Conservation (phyloP, 257 asterid genomes). For the Lavandula angustifolia region DNA sequence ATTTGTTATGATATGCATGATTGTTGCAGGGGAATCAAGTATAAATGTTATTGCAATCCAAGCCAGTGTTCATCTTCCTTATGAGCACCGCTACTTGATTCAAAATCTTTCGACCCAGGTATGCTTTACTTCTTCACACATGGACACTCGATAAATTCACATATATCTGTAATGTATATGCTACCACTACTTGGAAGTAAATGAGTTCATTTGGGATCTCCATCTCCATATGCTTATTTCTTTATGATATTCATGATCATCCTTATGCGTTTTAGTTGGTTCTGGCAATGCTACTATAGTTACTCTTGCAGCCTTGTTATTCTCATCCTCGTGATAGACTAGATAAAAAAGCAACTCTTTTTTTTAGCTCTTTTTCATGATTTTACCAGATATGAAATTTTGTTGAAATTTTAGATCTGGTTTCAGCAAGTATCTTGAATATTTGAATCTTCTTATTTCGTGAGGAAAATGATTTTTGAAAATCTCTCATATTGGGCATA, state of each 20-base stretch:
- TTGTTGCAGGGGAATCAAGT: slow-evolving; percentile 62
- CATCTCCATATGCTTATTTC: not conserved
- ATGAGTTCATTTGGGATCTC: not conserved
- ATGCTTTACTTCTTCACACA: slow-evolving; percentile 19
- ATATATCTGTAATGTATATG: slow-evolving; percentile 3
- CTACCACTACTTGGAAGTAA: not conserved
- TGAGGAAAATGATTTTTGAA: not conserved
- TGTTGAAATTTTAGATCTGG: slow-evolving; percentile 8
- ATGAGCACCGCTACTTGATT: slow-evolving; percentile 65
- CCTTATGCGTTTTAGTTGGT: not conserved
- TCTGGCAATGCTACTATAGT: not conserved
- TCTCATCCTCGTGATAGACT: not conserved
- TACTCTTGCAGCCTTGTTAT: not conserved
- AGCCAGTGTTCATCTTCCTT: slow-evolving; percentile 85
- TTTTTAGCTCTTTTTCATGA: not conserved
- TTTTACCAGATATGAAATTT: slow-evolving; percentile 5
- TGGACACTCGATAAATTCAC: not conserved
- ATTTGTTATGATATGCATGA: slow-evolving; percentile 19
- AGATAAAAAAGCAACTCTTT: not conserved
- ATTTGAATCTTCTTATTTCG: not conserved
- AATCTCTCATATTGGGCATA: slow-evolving; percentile 17
- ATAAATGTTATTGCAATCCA: slow-evolving; percentile 75
- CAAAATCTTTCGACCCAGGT: slow-evolving; percentile 94
- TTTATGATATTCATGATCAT: too few species aligned
- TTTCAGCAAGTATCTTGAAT: slow-evolving; percentile 2